A percentile compares a stretch with the other conserved stretches of the same genome.
These are phyloP conservation scores for Tuber microsphaerosporum DNA, from an alignment of 495 filamentous ascomycete species.

Conservation along the genomic window DNA sequence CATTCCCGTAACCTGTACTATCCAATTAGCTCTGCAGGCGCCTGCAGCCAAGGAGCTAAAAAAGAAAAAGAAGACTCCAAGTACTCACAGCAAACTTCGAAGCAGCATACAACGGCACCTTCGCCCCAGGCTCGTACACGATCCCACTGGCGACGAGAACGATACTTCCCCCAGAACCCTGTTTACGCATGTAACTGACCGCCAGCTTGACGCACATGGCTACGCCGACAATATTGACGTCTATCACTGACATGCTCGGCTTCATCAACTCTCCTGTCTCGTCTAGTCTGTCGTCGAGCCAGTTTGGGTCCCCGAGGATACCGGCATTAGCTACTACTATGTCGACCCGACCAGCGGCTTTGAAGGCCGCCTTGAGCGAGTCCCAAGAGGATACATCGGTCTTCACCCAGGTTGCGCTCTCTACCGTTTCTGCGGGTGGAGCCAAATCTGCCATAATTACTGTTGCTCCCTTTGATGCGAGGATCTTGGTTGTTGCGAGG, in stretches of 20 bases:
- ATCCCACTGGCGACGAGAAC: slow-evolving; percentile 42
- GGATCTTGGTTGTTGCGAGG: slow-evolving; percentile 28
- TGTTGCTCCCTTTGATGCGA: slow-evolving; percentile 27
- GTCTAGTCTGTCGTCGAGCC: slow-evolving; percentile 31
- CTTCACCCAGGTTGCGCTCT: slow-evolving; percentile 11
- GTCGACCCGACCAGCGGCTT: slow-evolving; percentile 29
- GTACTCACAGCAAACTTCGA: slow-evolving; percentile 36
- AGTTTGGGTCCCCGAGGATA: slow-evolving; percentile 34
- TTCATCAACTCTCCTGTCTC: slow-evolving; percentile 30
- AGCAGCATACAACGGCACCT: slow-evolving; percentile 39
- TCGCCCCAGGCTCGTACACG: slow-evolving; percentile 41
- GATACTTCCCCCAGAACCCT: slow-evolving; percentile 36
- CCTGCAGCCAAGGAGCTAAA: slow-evolving; percentile 30
- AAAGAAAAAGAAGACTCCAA: neutral
- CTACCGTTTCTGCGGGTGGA: slow-evolving; percentile 17
- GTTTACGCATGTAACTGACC: slow-evolving; percentile 33
- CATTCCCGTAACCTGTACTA: neutral
- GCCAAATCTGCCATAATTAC: slow-evolving; percentile 34
- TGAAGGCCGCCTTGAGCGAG: slow-evolving; percentile 28
- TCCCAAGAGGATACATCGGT: slow-evolving; percentile 33
- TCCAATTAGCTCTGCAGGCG: neutral
- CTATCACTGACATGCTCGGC: slow-evolving; percentile 32
- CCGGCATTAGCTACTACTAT: slow-evolving; percentile 42
- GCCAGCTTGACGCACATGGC: slow-evolving; percentile 40
- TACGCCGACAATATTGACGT: slow-evolving; percentile 38